Base-by-base conservation (phyloP, 768 basidiomycete genomes). In the Phanerochaete carnosa region DNA sequence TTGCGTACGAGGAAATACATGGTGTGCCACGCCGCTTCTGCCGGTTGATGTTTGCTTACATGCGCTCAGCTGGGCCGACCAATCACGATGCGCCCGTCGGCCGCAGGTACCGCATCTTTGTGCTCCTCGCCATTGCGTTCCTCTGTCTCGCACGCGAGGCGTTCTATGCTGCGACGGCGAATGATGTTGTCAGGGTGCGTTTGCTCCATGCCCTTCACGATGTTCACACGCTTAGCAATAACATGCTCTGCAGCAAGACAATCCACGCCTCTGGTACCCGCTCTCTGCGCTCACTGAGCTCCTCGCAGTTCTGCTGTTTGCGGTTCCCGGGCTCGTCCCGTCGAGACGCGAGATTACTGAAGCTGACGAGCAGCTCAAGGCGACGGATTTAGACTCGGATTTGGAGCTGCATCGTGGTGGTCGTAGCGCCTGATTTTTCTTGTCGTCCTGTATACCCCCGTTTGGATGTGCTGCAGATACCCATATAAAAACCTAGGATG, bases 131-230 rank as follows among this genome's bases (percentile, higher is more conserved):
- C 33, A 65, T 64, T 28, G 37, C 62, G 15, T 19, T 61, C 9
- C 52, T 68, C 22, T 53, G 67, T 43, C 52, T 68, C 49, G 50
- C 57, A 4, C 67, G 67, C 28, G 67, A 68, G 47, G 63, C 65
- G 11, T 68, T 66, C 63, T 60, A 57, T 50, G 59, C 54, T 12
- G 62, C 61, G 9, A 68, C 67, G 0, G 11, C 32, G 16, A 55
- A 49, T 30, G 57, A 64, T 33, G 1, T 33, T 5, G 39, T 39
- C 2, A 43, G 57, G 62, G 64, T 65, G 19, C 23, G 56, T 28
- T 19, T 28, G 25, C 28, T 25, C 25, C 30, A 6, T 52, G 26
- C n/a, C 8, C 9, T 26, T n/a, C 30, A 33, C 28, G 26, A 28
- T 8, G n/a, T 19, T 13, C 9, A 8, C n/a, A 52, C 47, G 30